A percentile compares a stretch with the other conserved stretches of the same genome.
Evolutionary conservation across 768 basidiomycete species (phyloP).

Genomic region (Lactarius akahatsu): DNA sequence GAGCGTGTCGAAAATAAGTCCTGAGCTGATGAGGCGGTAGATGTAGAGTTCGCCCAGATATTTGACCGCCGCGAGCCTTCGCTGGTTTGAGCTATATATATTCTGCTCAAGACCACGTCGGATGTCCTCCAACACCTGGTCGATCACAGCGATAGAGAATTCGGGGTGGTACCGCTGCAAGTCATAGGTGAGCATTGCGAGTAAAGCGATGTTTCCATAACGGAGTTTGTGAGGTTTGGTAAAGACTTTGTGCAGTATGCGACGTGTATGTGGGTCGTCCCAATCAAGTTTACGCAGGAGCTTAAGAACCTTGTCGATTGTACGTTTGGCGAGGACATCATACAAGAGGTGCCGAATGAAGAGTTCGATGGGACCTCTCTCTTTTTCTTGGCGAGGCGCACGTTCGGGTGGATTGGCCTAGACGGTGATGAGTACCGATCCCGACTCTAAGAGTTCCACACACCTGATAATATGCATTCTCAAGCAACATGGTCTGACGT

Average conservation of each 20-base stretch:
- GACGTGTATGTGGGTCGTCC: slow-evolving; percentile 68
- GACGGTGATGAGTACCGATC: slow-evolving; percentile 19
- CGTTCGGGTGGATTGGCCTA: slow-evolving; percentile 98
- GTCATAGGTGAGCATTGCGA: slow-evolving; percentile 95
- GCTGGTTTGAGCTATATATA: slow-evolving; percentile 92
- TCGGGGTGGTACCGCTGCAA: slow-evolving; percentile 89
- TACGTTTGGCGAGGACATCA: slow-evolving; percentile 89
- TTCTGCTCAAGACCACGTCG: slow-evolving; percentile 91
- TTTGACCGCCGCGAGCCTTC: slow-evolving; percentile 86
- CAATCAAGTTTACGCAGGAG: slow-evolving; percentile 92
- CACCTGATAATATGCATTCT: slow-evolving; percentile 98
- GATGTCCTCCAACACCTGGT: slow-evolving; percentile 93
- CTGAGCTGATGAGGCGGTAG: slow-evolving; percentile 85
- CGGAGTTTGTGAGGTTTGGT: slow-evolving; percentile 99
- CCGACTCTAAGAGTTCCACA: slow-evolving; percentile 20
- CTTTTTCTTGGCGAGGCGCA: slow-evolving; percentile 78
- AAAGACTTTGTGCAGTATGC: slow-evolving; percentile 81
- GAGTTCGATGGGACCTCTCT: slow-evolving; percentile 82
- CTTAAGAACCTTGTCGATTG: slow-evolving; percentile 94
- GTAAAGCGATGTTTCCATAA: slow-evolving; percentile 80
- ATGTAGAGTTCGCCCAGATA: slow-evolving; percentile 98
- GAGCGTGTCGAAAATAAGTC: slow-evolving; percentile 87
- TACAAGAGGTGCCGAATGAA: slow-evolving; percentile 96
- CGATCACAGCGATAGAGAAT: slow-evolving; percentile 85
- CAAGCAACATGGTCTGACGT: slow-evolving; percentile 82